These are phyloP conservation scores for Sporothrix brasiliensis DNA, from an alignment of 2,329 filamentous ascomycete species.

Conservation along the genomic window DNA sequence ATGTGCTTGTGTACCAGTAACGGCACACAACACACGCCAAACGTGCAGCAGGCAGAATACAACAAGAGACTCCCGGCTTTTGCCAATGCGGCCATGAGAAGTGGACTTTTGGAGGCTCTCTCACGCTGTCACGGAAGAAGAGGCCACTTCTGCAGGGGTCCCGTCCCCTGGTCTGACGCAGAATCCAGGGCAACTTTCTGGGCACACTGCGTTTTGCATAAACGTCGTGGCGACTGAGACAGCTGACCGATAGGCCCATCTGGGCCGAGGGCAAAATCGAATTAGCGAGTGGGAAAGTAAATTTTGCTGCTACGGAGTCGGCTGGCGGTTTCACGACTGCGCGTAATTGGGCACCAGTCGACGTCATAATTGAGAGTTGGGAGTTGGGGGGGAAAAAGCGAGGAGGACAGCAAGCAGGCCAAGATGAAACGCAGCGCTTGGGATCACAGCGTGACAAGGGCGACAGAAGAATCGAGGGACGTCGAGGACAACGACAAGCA, in stretches of 20 bases:
- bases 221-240: constrained; percentile 32
- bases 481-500: neutral
- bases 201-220: constrained; percentile 24
- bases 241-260: constrained; percentile 21
- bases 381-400: too few relatives aligned
- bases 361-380: neutral
- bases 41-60: neutral
- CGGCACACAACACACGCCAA: neutral
- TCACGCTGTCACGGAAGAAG: neutral
- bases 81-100: neutral
- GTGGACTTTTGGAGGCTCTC: neutral
- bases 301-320: too few relatives aligned
- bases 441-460: neutral
- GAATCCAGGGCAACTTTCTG: too few relatives aligned
- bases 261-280: neutral
- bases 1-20: neutral
- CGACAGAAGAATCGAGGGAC: neutral
- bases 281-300: neutral
- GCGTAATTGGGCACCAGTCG: neutral
- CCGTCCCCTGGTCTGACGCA: constrained; percentile 9
- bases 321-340: neutral
- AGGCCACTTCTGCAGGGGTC: constrained; percentile 17
- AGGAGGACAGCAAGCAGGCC: neutral
- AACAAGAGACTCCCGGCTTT: neutral
- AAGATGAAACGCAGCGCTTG: neutral